Evolutionary conservation across 1,139 yeast species (phyloP), one percentile per base, ranked within the genome.

Genomic region (Yamadazyma taylorii): DNA sequence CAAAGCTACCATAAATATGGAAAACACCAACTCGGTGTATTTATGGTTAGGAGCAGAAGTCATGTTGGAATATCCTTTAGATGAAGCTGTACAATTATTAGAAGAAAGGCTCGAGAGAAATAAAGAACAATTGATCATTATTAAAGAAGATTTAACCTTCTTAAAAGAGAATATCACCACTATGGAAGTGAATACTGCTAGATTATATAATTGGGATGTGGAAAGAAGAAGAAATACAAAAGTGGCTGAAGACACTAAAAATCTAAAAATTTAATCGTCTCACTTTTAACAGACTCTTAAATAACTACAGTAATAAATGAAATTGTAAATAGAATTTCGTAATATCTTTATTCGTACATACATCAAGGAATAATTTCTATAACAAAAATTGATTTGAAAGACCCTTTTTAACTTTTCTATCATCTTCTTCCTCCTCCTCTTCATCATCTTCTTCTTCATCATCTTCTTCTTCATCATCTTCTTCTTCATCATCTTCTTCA

Each of bases 1-100:
- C 12, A 79, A 80, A 43, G 98, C 98, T 2, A 73, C 73, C 25
- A 73, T 92, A 26, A 78, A 85, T 35, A 56, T 69, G 15, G 61
- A 68, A 26, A 61, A 57, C 24, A 55, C 69, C 42, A 53, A 69
- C 27, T 63, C 73, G 2, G 98, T 92, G 2, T 80, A 79, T 46
- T 72, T 92, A 38, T 92, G 98, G 98, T 73, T 92, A 15, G 99
- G 99, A 9, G 97, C 99, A 1, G 96, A 90, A 53, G 94, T 92
- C 14, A 92, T 92, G 98, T 71, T 94, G 53, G 98, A 92, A 58
- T 92, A 92, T 58, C 90, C 96, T 4, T 69, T 88, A 25, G 85
- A 78, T 32, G 98, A 92, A 58, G 98, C 98, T 2, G 74, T 81
- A 34, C 81, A 69, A 22, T 69, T 94, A 51, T 68, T 94, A 42